A percentile compares a stretch with the other conserved stretches of the same genome.
Evolutionary conservation across 257 asterid species (phyloP).

Genomic region (Fraxinus americana): DNA sequence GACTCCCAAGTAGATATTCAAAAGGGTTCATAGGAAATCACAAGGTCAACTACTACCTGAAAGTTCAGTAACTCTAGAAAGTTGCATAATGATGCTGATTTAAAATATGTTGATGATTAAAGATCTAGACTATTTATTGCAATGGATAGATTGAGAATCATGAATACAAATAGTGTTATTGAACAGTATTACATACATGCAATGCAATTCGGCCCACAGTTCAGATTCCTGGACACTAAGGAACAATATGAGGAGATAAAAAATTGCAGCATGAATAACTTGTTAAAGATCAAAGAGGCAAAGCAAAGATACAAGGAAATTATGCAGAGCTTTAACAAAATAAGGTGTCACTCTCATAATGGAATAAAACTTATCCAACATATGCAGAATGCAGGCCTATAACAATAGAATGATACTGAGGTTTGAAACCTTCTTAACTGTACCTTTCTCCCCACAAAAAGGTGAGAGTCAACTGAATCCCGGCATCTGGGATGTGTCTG

Average conservation of each 20-base stretch:
- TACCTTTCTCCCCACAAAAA: slow-evolving; percentile 59
- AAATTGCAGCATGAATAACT: slow-evolving; percentile 9
- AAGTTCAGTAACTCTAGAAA: slow-evolving; percentile 6
- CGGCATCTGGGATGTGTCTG: slow-evolving; percentile 33
- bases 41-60: background rate
- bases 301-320: slow-evolving; percentile 13
- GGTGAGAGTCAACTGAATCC: slow-evolving; percentile 46
- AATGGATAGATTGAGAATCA: background rate
- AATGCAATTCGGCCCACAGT: slow-evolving; percentile 10
- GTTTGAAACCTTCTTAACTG: slow-evolving; percentile 39
- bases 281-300: background rate
- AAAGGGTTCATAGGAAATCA: slow-evolving; percentile 6
- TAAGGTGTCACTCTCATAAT: slow-evolving; percentile 18
- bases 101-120: slow-evolving; percentile 6
- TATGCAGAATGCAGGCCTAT: slow-evolving; percentile 25
- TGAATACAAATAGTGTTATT: background rate
- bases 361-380: slow-evolving; percentile 35
- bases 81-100: background rate
- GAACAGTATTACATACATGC: background rate
- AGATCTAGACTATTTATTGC: background rate
- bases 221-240: background rate
- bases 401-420: slow-evolving; percentile 34
- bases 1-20: background rate
- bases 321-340: background rate
- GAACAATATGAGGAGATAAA: slow-evolving; percentile 9